These are phyloP conservation scores for Zychaea mexicana DNA, from an alignment of 371 early-diverging fungal genomes.

Conservation along the genomic window DNA sequence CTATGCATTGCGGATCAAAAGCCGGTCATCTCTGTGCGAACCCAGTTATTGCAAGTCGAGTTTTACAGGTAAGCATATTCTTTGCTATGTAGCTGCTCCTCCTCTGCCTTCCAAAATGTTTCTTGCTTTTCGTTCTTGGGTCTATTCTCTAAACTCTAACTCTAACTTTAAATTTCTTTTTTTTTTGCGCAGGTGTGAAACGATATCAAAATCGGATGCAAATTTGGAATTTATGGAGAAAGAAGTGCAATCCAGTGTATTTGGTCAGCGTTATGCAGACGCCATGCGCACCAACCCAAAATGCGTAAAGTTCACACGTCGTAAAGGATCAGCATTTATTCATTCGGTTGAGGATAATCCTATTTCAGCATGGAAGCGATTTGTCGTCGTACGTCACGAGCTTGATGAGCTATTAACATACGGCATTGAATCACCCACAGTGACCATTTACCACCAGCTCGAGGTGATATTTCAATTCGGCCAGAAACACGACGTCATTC, in stretches of 20 bases:
- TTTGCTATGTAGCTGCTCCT: no score
- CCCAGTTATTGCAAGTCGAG: constrained; percentile 40
- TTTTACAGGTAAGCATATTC: constrained; percentile 35
- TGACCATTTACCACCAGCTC: constrained; percentile 41
- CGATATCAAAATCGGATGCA: constrained; percentile 33
- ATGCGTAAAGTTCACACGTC: constrained; percentile 27
- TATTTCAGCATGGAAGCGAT: constrained; percentile 33
- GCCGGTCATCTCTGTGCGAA: constrained; percentile 28
- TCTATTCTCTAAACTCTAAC: no score
- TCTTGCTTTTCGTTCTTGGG: no score
- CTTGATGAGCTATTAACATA: constrained; percentile 32
- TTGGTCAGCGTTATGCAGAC: constrained; percentile 17
- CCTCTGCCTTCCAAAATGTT: no score
- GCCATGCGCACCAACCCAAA: constrained; percentile 17
- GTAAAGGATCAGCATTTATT: constrained; percentile 30
- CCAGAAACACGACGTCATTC: constrained; percentile 36
- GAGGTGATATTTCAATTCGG: constrained; percentile 42
- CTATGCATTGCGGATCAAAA: constrained; percentile 37
- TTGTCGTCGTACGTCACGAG: constrained; percentile 31
- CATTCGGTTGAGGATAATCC: constrained; percentile 24
- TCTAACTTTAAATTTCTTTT: not conserved
- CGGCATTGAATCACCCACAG: constrained; percentile 37
- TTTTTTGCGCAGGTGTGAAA: constrained; percentile 26
- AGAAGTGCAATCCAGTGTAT: constrained; percentile 9
- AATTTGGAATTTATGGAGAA: constrained; percentile 22